Evolutionary conservation across 805 yeast species (phyloP).

Genomic region (Kregervanrija delftensis): DNA sequence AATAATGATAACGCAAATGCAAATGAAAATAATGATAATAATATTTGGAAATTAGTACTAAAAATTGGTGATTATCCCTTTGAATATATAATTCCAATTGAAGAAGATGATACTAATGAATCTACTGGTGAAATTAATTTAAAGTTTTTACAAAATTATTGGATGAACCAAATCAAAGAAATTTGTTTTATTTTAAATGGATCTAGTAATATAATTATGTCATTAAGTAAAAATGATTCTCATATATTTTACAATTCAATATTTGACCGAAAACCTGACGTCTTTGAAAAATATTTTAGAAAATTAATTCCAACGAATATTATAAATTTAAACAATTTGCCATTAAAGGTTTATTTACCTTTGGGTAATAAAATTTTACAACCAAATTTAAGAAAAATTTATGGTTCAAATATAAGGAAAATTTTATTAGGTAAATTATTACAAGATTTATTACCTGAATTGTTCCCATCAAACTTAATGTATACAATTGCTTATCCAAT

Average conservation of each 20-base stretch:
- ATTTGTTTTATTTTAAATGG: slow-evolving; percentile 71
- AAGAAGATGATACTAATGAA: slow-evolving; percentile 7
- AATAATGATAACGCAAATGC: slow-evolving; percentile 30
- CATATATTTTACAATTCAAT: slow-evolving; percentile 46
- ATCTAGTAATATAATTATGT: slow-evolving; percentile 75
- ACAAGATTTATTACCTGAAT: slow-evolving; percentile 35
- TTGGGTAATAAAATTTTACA: slow-evolving; percentile 30
- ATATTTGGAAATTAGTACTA: slow-evolving; percentile 41
- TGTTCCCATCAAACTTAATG: slow-evolving; percentile 35
- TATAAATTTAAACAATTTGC: slow-evolving; percentile 31
- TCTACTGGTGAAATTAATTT: neutral
- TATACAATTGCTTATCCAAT: slow-evolving; percentile 36
- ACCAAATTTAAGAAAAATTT: slow-evolving; percentile 18
- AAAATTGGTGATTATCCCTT: slow-evolving; percentile 37
- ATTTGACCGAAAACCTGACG: slow-evolving; percentile 18
- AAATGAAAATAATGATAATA: slow-evolving; percentile 2
- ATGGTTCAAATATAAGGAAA: slow-evolving; percentile 3
- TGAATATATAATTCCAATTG: slow-evolving; percentile 35
- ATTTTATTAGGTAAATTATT: slow-evolving; percentile 34
- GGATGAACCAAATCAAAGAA: slow-evolving; percentile 81
- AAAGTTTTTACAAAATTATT: slow-evolving; percentile 37
- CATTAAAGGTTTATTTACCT: slow-evolving; percentile 41
- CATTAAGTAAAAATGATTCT: slow-evolving; percentile 57
- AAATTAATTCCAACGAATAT: slow-evolving; percentile 23
- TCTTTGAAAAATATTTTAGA: slow-evolving; percentile 16